Conservation (phyloP, 768 basidiomycete species). For the Melanogaster broomeanus region DNA sequence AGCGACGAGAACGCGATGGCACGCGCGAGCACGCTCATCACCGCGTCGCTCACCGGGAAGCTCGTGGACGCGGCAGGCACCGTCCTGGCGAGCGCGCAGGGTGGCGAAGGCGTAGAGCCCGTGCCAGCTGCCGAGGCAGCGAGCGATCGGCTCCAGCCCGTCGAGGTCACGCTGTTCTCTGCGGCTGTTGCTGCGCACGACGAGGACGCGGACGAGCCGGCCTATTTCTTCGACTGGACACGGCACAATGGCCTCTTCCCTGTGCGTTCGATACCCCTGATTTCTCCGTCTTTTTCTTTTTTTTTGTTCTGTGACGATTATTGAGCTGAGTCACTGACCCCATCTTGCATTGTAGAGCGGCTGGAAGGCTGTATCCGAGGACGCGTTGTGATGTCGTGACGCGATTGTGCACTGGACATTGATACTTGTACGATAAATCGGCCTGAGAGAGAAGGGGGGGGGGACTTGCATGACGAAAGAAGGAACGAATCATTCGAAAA, state of each 20-base stretch:
- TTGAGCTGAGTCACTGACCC: too few relatives aligned
- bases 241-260: constrained; percentile 19
- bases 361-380: constrained; percentile 1
- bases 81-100: constrained; percentile 15
- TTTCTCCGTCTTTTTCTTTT: too few relatives aligned
- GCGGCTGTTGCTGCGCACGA: constrained; percentile 23
- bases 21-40: constrained; percentile 9
- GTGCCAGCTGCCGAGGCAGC: constrained; percentile 4
- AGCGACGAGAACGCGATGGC: constrained; percentile 8
- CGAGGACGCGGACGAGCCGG: constrained; percentile 14
- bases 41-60: constrained; percentile 11
- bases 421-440: too few relatives aligned
- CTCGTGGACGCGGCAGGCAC: constrained; percentile 16
- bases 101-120: not conserved
- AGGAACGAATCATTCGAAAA: too few relatives aligned
- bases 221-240: constrained; percentile 24
- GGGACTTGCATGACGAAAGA: too few relatives aligned
- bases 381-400: too few relatives aligned
- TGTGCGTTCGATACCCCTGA: constrained; percentile 9
- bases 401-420: too few relatives aligned
- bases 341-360: not conserved
- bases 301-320: not conserved
- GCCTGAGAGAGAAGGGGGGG: too few relatives aligned
- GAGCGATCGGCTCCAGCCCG: constrained; percentile 13
- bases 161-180: constrained; percentile 22